Evolutionary conservation across 2,329 filamentous ascomycete genomes (phyloP), one percentile per base, ranked within the genome.

Genomic region (Penicillium sp.): DNA sequence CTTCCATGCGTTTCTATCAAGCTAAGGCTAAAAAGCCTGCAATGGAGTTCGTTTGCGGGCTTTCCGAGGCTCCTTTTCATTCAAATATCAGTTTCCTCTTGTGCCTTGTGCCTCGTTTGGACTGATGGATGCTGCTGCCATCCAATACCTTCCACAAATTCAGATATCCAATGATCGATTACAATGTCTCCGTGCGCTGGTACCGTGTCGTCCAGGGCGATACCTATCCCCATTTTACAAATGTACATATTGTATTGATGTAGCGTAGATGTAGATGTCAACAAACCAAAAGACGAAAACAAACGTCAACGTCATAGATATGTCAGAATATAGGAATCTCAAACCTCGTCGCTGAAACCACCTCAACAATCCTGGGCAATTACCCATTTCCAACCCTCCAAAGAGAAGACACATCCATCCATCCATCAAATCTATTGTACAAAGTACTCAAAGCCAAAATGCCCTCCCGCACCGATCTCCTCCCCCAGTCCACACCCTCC

Each of bases 401-500:
- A 14, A 14, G 12, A 38, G 28, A 29, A 2, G 16, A 44, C 18
- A n/a, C n/a, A n/a, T n/a, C n/a, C n/a, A n/a, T n/a, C n/a, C n/a
- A n/a, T n/a, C n/a, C n/a, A n/a, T n/a, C n/a, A n/a, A n/a, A n/a
- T n/a, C n/a, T n/a, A n/a, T n/a, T n/a, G n/a, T n/a, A n/a, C n/a
- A n/a, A n/a, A n/a, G n/a, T n/a, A n/a, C n/a, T n/a, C n/a, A n/a
- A n/a, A n/a, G n/a, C n/a, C 50, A 37, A 41, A 4, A 59, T 55
- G 49, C 25, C 41, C 10, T 46, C 57, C 22, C 55, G 55, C 28
- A 33, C 50, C 41, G 37, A 55, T 27, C 60, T 70, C 36, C 52
- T 64, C 36, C 39, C 4, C 57, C 66, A 39, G 58, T 64, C 29
- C 57, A 61, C 14, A 46, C 57, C 45, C 59, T 72, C 58, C 61